Evolutionary conservation across 2,329 filamentous ascomycete genomes (phyloP).

Genomic region (Hymenoscyphus linearis): DNA sequence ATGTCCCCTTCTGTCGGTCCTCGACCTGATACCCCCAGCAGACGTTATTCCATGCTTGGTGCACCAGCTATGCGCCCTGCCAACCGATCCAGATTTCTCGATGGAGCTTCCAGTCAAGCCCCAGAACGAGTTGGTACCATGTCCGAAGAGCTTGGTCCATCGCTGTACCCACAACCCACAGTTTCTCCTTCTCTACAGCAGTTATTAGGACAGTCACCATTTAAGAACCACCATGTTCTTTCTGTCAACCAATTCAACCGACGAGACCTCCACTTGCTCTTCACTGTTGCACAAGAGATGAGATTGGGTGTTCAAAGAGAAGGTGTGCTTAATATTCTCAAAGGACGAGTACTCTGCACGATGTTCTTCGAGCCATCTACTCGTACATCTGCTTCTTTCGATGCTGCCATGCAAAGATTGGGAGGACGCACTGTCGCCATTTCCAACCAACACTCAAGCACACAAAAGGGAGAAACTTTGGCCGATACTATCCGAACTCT

Average conservation of each 20-base stretch:
- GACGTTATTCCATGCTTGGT: slow-evolving; percentile 33
- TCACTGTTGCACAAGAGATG: slow-evolving; percentile 98
- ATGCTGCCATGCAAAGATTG: slow-evolving; percentile 96
- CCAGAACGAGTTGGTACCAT: slow-evolving; percentile 27
- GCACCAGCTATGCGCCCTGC: slow-evolving; percentile 32
- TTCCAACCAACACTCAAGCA: slow-evolving; percentile 77
- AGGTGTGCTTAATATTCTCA: slow-evolving; percentile 81
- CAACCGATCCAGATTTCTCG: slow-evolving; percentile 33
- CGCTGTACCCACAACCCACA: slow-evolving; percentile 44
- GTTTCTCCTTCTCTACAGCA: slow-evolving; percentile 60
- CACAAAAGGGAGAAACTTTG: slow-evolving; percentile 88
- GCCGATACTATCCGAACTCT: slow-evolving; percentile 92
- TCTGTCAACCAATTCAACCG: slow-evolving; percentile 89
- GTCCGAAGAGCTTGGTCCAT: slow-evolving; percentile 43
- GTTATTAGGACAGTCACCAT: slow-evolving; percentile 72
- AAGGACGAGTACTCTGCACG: slow-evolving; percentile 79
- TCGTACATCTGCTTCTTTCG: slow-evolving; percentile 90
- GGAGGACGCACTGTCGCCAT: slow-evolving; percentile 82
- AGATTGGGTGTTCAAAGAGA: slow-evolving; percentile 88
- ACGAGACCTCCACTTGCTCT: slow-evolving; percentile 83
- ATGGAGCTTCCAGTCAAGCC: slow-evolving; percentile 34
- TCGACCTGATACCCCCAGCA: slow-evolving; percentile 34
- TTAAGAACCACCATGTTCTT: slow-evolving; percentile 85
- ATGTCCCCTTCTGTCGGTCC: slow-evolving; percentile 29
- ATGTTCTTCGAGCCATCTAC: slow-evolving; percentile 99